Base-by-base conservation (phyloP, 169 alveolate genomes). In the Plasmodium sp. region DNA sequence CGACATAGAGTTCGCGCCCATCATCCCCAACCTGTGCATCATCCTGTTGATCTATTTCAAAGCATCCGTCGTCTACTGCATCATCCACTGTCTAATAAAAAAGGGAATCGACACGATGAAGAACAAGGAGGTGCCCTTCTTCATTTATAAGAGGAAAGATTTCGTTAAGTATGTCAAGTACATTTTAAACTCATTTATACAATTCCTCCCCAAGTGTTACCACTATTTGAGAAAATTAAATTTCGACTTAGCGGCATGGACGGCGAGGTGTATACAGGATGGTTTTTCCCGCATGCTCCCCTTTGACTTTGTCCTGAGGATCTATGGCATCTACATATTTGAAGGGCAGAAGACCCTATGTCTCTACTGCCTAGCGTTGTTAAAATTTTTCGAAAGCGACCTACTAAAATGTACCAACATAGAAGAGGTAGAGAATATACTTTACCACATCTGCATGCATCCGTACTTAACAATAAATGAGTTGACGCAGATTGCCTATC, bases 181-280 rank as follows among this genome's bases (percentile, higher is more conserved):
- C 33, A 48, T 86, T 31, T 77, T 86, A 75, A 86, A 86, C 77
- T 18, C 86, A 1, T 86, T 86, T 77, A 86, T 86, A 2, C 84
- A 86, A n/a, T 86, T 86, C 43, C 67, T 86, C 14, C 93, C 93
- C 3, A 86, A 86, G 22, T 86, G 93, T 51, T 86, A 86, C 56
- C 62, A 86, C 56, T 93, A 96, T 54, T 18, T 96, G 74, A 91
- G 96, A 41, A 92, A 80, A n/a, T 93, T 96, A 27, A 95, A 93
- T 56, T 96, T 96, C 39, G 97, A 96, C 79, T 71, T 96, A 16
- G 96, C 96, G 27, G 97, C 97, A 3, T 96, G 97, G 97, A 95
- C 96, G 18, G 97, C 97, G 5, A 81, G 97, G 34, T 80, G 97
- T n/a, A 94, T 95, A 10, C 97, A 96, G 92, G 92, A 94, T 34